These are phyloP conservation scores for Arabidopsis hybrid DNA, from an alignment of 441 rosid genomes.

Conservation along the genomic window DNA sequence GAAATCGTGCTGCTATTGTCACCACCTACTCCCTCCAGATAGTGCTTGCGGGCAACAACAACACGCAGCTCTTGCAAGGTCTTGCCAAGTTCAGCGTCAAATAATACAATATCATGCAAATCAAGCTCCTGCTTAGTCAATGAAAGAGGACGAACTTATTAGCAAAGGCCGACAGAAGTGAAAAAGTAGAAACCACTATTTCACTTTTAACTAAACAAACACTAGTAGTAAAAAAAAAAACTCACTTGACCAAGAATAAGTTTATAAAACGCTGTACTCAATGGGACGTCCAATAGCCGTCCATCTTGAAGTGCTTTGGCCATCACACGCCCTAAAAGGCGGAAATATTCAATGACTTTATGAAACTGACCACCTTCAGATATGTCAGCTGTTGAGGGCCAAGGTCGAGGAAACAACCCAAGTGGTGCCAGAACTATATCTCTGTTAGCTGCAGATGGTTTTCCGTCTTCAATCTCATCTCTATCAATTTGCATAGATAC, in stretches of 20 bases:
- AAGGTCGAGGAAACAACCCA: conserved; percentile 96
- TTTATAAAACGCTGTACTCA: conserved; percentile 88
- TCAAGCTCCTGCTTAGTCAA: conserved; percentile 88
- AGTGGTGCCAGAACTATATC: conserved; percentile 80
- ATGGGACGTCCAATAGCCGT: conserved; percentile 88
- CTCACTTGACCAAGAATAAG: conserved; percentile 94
- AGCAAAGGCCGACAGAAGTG: neutral
- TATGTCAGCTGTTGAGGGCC: conserved; percentile 77
- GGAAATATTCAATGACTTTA: conserved; percentile 87
- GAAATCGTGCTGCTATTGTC: conserved; percentile 49
- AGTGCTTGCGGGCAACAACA: conserved; percentile 81
- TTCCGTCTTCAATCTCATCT: conserved; percentile 57
- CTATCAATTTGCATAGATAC: conserved; percentile 66
- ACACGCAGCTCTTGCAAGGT: conserved; percentile 81
- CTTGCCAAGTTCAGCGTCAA: conserved; percentile 94
- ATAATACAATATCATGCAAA: conserved; percentile 82
- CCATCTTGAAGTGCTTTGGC: conserved; percentile 99
- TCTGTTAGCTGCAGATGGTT: conserved; percentile 49
- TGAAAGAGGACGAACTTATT: neutral
- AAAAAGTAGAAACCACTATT: conserved; percentile 10
- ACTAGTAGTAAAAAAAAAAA: conserved; percentile 13
- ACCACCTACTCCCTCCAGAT: conserved; percentile 62
- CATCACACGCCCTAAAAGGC: conserved; percentile 95
- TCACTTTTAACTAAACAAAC: neutral
- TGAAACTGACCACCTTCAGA: conserved; percentile 80